Evolutionary conservation across 2,329 filamentous ascomycete species (phyloP).

Genomic region (Colletotrichum liaoningense): DNA sequence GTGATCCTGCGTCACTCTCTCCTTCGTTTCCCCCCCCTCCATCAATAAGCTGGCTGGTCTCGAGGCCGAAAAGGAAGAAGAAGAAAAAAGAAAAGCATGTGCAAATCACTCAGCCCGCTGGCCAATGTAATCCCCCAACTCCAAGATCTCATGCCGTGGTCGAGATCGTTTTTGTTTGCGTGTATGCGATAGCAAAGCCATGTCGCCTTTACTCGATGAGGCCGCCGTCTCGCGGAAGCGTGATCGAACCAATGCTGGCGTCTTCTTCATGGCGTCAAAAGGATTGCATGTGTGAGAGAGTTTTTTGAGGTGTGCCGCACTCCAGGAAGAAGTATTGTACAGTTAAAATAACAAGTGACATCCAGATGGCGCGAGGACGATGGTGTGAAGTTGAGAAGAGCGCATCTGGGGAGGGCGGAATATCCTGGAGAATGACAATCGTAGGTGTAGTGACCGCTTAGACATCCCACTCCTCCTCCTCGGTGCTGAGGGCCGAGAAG

Average conservation of each 20-base stretch:
- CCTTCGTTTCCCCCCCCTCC: background rate
- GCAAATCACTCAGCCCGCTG: conserved; percentile 35
- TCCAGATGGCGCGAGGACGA: conserved; percentile 21
- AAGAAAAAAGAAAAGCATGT: conserved; percentile 27
- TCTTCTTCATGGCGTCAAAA: conserved; percentile 20
- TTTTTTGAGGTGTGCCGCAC: conserved; percentile 18
- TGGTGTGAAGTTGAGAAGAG: background rate
- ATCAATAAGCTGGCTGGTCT: conserved; percentile 8
- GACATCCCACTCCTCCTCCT: conserved; percentile 65
- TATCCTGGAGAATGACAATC: conserved; percentile 27
- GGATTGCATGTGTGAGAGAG: conserved; percentile 8
- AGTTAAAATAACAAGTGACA: conserved; percentile 36
- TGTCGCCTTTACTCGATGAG: conserved; percentile 9
- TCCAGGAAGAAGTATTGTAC: conserved; percentile 36
- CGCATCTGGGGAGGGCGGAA: conserved; percentile 19
- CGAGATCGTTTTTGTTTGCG: conserved; percentile 29
- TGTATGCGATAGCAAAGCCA: conserved; percentile 30
- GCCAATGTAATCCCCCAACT: conserved; percentile 34
- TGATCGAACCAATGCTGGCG: conserved; percentile 16
- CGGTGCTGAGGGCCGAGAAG: conserved; percentile 61
- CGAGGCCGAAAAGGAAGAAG: conserved; percentile 13
- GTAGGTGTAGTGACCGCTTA: conserved; percentile 39
- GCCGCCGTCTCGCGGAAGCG: conserved; percentile 15
- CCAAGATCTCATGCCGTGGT: conserved; percentile 31
- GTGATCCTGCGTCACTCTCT: conserved; percentile 21